A percentile compares a stretch with the other conserved stretches of the same genome.
Evolutionary conservation across 129 eudicot species (phyloP).

Genomic region (Ambrosia trifida): DNA sequence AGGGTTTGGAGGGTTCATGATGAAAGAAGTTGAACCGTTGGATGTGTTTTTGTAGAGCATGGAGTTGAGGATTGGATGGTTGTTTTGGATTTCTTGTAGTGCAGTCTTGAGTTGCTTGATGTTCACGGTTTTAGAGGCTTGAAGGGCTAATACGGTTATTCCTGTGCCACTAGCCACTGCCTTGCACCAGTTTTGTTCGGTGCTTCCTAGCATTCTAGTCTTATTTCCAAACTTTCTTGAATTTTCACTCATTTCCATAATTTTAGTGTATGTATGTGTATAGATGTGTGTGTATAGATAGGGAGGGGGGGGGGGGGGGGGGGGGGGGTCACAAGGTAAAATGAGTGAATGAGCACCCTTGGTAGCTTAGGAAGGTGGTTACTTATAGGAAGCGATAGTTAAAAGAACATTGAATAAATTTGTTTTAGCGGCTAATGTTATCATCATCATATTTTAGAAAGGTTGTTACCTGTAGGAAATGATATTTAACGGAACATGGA

Average conservation of each 20-base stretch:
- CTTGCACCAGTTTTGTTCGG: conserved; percentile 50
- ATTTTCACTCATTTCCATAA: conserved; percentile 8
- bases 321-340: background rate
- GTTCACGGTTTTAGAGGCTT: conserved; percentile 34
- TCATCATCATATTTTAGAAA: no score
- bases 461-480: no score
- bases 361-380: conserved; percentile 13
- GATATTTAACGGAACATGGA: no score
- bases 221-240: conserved; percentile 19
- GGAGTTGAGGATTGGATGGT: conserved; percentile 53
- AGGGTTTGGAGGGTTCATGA: conserved; percentile 32
- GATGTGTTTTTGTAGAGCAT: conserved; percentile 43
- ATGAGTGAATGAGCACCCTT: background rate
- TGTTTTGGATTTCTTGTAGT: conserved; percentile 41
- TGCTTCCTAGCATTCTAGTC: conserved; percentile 40
- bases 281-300: background rate
- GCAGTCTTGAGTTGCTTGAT: conserved; percentile 33
- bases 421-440: no score
- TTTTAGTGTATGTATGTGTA: background rate
- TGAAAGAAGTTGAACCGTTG: conserved; percentile 31
- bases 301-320: background rate
- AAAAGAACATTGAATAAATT: no score
- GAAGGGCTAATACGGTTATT: conserved; percentile 41
- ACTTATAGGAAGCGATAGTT: conserved; percentile 6
- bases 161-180: conserved; percentile 52